These are phyloP conservation scores for Ceratobasidium papillatum DNA, from an alignment of 1,284 basidiomycete genomes.

Conservation along the genomic window DNA sequence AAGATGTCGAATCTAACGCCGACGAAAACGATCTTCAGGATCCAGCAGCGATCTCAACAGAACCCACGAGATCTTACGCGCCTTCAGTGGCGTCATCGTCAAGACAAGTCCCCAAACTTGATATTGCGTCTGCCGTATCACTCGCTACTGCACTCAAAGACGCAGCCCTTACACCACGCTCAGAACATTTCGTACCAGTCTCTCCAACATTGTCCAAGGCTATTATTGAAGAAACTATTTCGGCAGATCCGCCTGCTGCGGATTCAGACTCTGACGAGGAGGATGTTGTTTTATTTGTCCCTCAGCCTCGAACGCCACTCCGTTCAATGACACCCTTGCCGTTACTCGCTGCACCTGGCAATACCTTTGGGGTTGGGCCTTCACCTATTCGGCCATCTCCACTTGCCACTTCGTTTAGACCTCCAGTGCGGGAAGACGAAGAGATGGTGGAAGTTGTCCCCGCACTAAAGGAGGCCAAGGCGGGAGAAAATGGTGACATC, in stretches of 20 bases:
- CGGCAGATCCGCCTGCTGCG: background rate
- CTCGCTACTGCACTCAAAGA: conserved; percentile 36
- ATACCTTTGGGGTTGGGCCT: background rate
- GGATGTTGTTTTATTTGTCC: conserved; percentile 34
- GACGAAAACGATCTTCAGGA: conserved; percentile 36
- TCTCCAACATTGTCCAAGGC: conserved; percentile 3
- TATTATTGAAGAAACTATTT: background rate
- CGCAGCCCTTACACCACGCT: conserved; percentile 35
- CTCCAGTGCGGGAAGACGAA: conserved; percentile 10
- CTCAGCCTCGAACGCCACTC: conserved; percentile 27
- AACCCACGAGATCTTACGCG: background rate
- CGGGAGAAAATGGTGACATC: background rate
- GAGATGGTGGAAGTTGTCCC: background rate
- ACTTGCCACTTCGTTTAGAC: conserved; percentile 24
- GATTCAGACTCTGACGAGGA: conserved; percentile 33
- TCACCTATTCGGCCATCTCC: conserved; percentile 33
- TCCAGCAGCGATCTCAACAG: background rate
- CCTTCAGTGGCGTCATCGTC: conserved; percentile 6
- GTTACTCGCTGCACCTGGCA: conserved; percentile 2
- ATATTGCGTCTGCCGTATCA: conserved; percentile 31
- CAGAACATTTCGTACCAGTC: background rate
- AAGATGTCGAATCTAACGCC: conserved; percentile 59
- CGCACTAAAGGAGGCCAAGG: background rate
- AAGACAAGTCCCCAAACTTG: conserved; percentile 31
- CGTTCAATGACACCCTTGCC: conserved; percentile 25